These are phyloP conservation scores for Candida tallmaniae DNA, from an alignment of 805 yeast genomes.

Conservation along the genomic window DNA sequence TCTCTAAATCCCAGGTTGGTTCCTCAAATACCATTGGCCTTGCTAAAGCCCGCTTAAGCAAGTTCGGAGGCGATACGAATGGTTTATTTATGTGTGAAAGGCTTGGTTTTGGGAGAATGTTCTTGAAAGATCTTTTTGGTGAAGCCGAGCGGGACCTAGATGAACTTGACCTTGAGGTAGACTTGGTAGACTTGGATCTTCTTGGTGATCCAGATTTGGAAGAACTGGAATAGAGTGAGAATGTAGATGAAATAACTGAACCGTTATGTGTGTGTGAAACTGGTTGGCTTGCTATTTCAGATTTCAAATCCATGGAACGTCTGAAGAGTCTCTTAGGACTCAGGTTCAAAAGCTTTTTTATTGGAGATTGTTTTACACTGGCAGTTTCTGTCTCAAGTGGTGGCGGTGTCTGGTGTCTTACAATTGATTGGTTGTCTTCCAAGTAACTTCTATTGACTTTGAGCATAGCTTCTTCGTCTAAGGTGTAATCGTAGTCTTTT, in stretches of 20 bases:
- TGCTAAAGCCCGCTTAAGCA: conserved; percentile 15
- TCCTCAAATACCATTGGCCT: conserved; percentile 7
- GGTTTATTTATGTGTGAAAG: conserved; percentile 1
- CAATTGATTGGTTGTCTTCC: not conserved
- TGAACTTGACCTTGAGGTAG: conserved; percentile 5
- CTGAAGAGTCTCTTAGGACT: conserved; percentile 25
- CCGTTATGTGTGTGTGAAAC: conserved; percentile 22
- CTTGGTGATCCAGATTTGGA: conserved; percentile 30
- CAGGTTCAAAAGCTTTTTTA: conserved; percentile 25
- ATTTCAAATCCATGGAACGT: conserved; percentile 12
- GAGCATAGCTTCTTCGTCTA: not conserved
- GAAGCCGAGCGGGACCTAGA: conserved; percentile 7
- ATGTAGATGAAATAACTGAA: conserved; percentile 22
- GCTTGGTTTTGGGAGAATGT: conserved; percentile 3
- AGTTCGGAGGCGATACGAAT: conserved; percentile 12
- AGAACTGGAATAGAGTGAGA: conserved; percentile 25
- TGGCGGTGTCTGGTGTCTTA: conserved; percentile 9
- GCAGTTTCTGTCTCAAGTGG: conserved; percentile 1
- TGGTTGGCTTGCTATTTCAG: conserved; percentile 1
- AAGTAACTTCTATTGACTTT: no score
- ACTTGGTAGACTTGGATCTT: conserved; percentile 24
- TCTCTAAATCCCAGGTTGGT: conserved; percentile 24
- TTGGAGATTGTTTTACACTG: conserved; percentile 23
- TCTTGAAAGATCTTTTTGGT: conserved; percentile 11
- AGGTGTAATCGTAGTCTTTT: not conserved